Base-by-base conservation (phyloP, 1,284 basidiomycete species). In the Coniferiporia weirii region DNA sequence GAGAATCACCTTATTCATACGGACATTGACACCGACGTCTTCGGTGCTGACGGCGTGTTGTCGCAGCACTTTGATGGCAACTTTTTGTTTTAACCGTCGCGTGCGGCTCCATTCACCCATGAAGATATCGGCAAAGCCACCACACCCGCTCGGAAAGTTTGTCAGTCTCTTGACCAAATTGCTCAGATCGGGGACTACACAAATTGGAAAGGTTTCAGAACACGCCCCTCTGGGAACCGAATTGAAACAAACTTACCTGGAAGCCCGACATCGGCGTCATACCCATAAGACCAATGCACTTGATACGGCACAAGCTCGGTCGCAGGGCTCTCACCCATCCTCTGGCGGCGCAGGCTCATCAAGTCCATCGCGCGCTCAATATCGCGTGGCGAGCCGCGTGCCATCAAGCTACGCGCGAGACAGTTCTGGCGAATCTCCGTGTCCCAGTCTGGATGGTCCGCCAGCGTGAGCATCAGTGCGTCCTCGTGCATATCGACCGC, bases 51-150 rank as follows among this genome's bases (percentile, higher is more conserved):
- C 32, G 13, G 49, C 27, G 35, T 57, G 49, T n/a, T 35, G 45
- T 7, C 59, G 54, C 10, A 61, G 51, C 3, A 61, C 59, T 19
- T 61, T 61, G 54, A 61, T 53, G 15, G 59, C 59, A n/a, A 61
- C 54, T 22, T 57, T 61, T 13, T 57, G 49, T 17, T 52, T 50
- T 36, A 38, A 19, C 15, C 55, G 27, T 44, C 59, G 54, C 1
- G 54, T 46, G 13, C 47, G 36, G 27, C 48, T 50, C 59, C 59
- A 61, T 47, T 61, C 59, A n/a, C 54, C 54, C 54, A 61, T 56
- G 50, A 45, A 61, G 15, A 61, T 57, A 36, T 61, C 59, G 34
- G 59, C 59, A 32, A 52, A 61, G 17, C 55, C 54, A 19, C 59
- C 59, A 22, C 54, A 61, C 32, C 59, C 47, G 44, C 59, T 56